Percentiles rank a stretch among this genome's conserved stretches.
Conservation (phyloP, 345 rosid genomes). For the Zanthoxylum bungeanum region DNA sequence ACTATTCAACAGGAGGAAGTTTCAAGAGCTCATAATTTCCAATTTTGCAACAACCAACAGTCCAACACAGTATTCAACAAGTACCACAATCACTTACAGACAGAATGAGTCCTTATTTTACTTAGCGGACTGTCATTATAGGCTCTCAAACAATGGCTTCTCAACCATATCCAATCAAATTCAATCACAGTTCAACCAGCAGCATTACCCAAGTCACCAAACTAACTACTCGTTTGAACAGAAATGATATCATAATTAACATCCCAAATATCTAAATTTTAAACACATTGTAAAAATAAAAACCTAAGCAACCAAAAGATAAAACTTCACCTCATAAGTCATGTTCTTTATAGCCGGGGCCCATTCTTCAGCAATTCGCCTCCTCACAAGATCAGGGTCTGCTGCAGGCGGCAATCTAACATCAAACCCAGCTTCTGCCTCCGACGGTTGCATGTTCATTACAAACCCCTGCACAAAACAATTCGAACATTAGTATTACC, state of each 20-base stretch:
- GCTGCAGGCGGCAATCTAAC: conserved; percentile 73
- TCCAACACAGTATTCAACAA: not conserved
- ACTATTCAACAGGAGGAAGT: not conserved
- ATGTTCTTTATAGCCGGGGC: conserved; percentile 78
- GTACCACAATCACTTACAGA: not conserved
- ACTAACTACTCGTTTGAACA: not conserved
- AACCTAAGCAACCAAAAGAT: not conserved
- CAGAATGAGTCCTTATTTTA: not conserved
- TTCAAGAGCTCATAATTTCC: not conserved
- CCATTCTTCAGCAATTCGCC: conserved; percentile 78
- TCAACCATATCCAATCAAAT: not conserved
- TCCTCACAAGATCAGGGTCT: conserved; percentile 58
- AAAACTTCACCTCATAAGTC: conserved; percentile 53
- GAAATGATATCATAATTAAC: too few relatives aligned
- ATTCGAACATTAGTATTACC: not conserved
- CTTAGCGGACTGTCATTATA: not conserved
- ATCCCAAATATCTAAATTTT: not conserved
- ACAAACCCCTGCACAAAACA: conserved; percentile 62
- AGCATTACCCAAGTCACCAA: not conserved
- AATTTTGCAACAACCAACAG: not conserved
- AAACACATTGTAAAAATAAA: not conserved
- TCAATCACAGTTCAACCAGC: not conserved
- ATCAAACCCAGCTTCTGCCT: conserved; percentile 88
- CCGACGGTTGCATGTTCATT: conserved; percentile 95
- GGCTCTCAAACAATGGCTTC: not conserved